Evolutionary conservation across 164 flowering plant species (phyloP).

Genomic region (Kalanchoe fedtschenkoi): DNA sequence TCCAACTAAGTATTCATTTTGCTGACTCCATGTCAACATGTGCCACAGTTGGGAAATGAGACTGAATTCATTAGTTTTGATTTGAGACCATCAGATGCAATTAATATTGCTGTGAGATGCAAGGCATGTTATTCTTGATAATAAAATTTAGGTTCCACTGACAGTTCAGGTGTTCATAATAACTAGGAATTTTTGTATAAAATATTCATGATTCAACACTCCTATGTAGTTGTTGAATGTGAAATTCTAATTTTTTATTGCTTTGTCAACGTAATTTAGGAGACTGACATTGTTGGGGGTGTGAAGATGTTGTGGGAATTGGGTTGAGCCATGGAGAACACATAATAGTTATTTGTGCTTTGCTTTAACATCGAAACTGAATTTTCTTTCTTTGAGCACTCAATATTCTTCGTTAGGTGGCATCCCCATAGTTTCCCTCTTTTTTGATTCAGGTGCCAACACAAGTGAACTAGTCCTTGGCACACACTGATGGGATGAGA

Average conservation of each 20-base stretch:
- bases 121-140: not conserved
- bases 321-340: not conserved
- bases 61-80: not conserved
- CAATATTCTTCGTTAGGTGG: not conserved
- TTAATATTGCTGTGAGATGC: constrained; percentile 7
- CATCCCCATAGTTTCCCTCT: not conserved
- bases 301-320: not conserved
- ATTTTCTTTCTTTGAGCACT: not conserved
- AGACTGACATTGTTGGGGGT: not conserved
- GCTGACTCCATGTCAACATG: not conserved
- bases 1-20: not conserved
- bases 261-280: not conserved
- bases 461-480: constrained; percentile 6
- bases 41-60: not conserved
- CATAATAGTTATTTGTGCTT: too few species aligned
- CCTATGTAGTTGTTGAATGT: not conserved
- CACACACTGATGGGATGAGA: constrained; percentile 7
- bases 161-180: not conserved
- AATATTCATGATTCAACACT: not conserved
- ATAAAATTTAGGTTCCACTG: not conserved
- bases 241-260: not conserved
- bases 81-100: constrained; percentile 4
- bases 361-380: too few species aligned
- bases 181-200: not conserved
- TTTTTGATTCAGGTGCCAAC: not conserved